Evolutionary conservation across 768 basidiomycete species (phyloP), one percentile per base, ranked within the genome.

Genomic region (Cystofilobasidium macerans): DNA sequence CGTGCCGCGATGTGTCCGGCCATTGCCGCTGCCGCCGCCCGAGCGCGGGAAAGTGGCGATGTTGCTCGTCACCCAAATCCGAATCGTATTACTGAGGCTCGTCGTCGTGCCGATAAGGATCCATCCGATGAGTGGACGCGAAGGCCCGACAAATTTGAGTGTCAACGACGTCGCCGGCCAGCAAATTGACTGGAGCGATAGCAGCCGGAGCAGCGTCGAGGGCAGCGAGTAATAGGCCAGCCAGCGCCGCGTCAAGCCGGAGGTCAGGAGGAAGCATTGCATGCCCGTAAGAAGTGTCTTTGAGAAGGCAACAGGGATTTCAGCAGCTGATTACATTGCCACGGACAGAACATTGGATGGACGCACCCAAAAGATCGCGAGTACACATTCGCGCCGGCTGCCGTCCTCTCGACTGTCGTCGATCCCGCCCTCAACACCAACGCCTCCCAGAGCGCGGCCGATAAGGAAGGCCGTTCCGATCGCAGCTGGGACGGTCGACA

Each of bases 11-110:
- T 28, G 57, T 26, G 38, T 40, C 3, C 62, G 20, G 1, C 36
- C 51, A 1, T 24, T 65, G 67, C 80, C 80, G 59, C 76, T n/a
- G 2, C 45, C 45, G n/a, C 28, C 51, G 28, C 14, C n/a, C 30
- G 51, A 12, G 5, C 18, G 14, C 5, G 51, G 28, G 51, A 6
- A 54, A 3, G 42, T 42, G 22, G 76, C 65, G 32, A 98, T 82
- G 74, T 98, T 98, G 73, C 86, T 87, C 45, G 92, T 94, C 30
- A 95, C 92, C 91, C 92, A 98, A 67, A 95, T 85, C 77, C 95
- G 89, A 62, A 97, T 82, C 6, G 73, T 63, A 11, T 76, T 71
- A 6, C 72, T 75, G 62, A 86, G 79, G 72, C 86, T 88, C 0
- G 94, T 95, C 54, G 88, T 89, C 16, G 86, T 91, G 0, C 86